Conservation (phyloP, 805 yeast species). For the Teunomyces aglyptinius region DNA sequence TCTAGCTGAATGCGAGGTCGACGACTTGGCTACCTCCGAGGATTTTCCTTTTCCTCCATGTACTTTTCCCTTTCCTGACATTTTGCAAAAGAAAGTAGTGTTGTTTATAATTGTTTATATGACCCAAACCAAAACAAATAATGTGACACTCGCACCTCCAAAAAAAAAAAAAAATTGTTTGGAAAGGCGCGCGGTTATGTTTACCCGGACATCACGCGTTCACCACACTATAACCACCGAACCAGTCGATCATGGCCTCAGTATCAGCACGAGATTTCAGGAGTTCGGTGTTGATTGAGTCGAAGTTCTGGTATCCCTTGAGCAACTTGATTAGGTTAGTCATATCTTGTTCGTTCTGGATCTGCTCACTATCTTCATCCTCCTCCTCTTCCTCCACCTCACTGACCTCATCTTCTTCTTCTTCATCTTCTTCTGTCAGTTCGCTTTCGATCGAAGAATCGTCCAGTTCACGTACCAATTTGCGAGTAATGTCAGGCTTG, state of each 20-base stretch:
- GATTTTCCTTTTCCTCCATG: constrained; percentile 97
- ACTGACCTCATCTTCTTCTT: constrained; percentile 3
- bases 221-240: constrained; percentile 37
- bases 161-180: background rate
- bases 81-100: constrained; percentile 22
- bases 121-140: constrained; percentile 6
- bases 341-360: constrained; percentile 26
- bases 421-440: constrained; percentile 2
- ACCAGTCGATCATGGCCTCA: constrained; percentile 41
- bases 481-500: constrained; percentile 4
- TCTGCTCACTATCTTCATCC: constrained; percentile 14
- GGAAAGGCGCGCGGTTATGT: background rate
- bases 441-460: background rate
- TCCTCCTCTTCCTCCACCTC: constrained; percentile 11
- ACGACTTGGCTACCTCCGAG: constrained; percentile 62
- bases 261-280: constrained; percentile 55
- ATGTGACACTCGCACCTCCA: background rate
- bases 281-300: constrained; percentile 69
- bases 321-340: constrained; percentile 43
- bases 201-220: constrained; percentile 23
- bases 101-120: constrained; percentile 4
- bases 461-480: constrained; percentile 3
- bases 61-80: constrained; percentile 87
- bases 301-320: constrained; percentile 55
- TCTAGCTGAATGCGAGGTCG: constrained; percentile 89